A percentile compares a stretch with the other conserved stretches of the same genome.
phyloP scores from a whole-genome alignment of 1,284 basidiomycete species.

The Leccinum subrobustum region DNA sequence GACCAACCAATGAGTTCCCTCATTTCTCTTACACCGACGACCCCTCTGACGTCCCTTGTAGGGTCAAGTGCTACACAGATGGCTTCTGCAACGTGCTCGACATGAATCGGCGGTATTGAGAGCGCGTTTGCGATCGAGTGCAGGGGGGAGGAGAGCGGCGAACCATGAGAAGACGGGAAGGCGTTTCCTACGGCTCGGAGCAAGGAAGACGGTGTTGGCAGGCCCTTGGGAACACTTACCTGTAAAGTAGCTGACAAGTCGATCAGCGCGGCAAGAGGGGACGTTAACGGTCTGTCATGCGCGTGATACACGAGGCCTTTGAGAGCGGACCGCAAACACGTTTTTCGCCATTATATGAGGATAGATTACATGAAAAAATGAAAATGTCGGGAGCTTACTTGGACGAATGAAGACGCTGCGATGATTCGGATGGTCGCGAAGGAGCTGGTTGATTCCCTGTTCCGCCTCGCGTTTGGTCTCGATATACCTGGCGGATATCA shows the following conservation, averaged over 20 bases:
- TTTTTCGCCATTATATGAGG: constrained; percentile 10
- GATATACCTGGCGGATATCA: constrained; percentile 85
- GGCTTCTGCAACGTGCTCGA: constrained; percentile 92
- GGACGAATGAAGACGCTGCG: constrained; percentile 81
- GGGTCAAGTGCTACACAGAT: constrained; percentile 60
- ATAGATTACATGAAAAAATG: constrained; percentile 4
- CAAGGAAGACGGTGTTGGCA: constrained; percentile 66
- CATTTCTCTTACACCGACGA: constrained; percentile 78
- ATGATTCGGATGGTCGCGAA: constrained; percentile 42
- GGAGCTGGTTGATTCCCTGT: constrained; percentile 54
- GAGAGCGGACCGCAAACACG: constrained; percentile 11
- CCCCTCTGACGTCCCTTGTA: constrained; percentile 54
- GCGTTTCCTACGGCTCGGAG: constrained; percentile 50
- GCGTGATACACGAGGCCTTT: constrained; percentile 95
- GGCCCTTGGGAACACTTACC: constrained; percentile 46
- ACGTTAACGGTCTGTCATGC: constrained; percentile 84
- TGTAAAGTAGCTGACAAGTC: constrained; percentile 76
- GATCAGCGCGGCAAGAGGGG: constrained; percentile 82
- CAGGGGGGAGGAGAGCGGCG: constrained; percentile 44
- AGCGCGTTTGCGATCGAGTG: constrained; percentile 77
- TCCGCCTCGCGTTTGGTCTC: constrained; percentile 91
- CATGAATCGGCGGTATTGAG: constrained; percentile 86
- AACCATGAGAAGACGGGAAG: constrained; percentile 28
- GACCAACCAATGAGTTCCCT: constrained; percentile 69
- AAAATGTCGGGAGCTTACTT: constrained; percentile 50